Percentiles rank a stretch among this genome's conserved stretches.
Evolutionary conservation across 2,329 filamentous ascomycete species (phyloP).

Genomic region (Pseudogymnoascus sp.): DNA sequence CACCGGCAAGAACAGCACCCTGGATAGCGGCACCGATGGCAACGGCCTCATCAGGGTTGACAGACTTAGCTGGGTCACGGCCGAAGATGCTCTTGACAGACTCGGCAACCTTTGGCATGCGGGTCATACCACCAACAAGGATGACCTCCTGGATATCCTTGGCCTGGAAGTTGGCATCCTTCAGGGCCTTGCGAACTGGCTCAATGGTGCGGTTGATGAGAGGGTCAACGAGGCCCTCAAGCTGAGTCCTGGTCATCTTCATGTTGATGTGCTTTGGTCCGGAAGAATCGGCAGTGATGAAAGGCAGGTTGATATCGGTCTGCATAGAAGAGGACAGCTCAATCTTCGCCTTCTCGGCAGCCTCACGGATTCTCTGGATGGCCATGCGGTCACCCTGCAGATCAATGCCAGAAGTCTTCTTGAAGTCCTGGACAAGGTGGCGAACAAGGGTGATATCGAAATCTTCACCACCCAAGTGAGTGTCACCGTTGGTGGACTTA

Average conservation of each 20-base stretch:
- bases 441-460: constrained; percentile 93
- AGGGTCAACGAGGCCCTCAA: constrained; percentile 86
- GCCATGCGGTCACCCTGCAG: constrained; percentile 91
- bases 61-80: constrained; percentile 91
- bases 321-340: constrained; percentile 91
- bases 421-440: constrained; percentile 89
- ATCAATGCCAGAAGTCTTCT: constrained; percentile 89
- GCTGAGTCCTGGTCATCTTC: constrained; percentile 85
- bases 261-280: constrained; percentile 98
- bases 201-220: constrained; percentile 80
- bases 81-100: constrained; percentile 96
- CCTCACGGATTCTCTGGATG: constrained; percentile 97
- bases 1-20: constrained; percentile 90
- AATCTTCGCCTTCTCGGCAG: constrained; percentile 98
- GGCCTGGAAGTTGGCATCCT: constrained; percentile 83
- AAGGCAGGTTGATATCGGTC: constrained; percentile 96
- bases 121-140: constrained; percentile 97
- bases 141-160: constrained; percentile 98
- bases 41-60: constrained; percentile 97
- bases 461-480: constrained; percentile 95
- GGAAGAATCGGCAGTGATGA: constrained; percentile 92
- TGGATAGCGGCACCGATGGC: constrained; percentile 96
- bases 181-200: constrained; percentile 90
- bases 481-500: constrained; percentile 98
- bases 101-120: constrained; percentile 97